Percentiles rank a stretch among this genome's conserved stretches.
Conservation (phyloP, 495 filamentous ascomycete genomes). For the Durotheca rogersii region DNA sequence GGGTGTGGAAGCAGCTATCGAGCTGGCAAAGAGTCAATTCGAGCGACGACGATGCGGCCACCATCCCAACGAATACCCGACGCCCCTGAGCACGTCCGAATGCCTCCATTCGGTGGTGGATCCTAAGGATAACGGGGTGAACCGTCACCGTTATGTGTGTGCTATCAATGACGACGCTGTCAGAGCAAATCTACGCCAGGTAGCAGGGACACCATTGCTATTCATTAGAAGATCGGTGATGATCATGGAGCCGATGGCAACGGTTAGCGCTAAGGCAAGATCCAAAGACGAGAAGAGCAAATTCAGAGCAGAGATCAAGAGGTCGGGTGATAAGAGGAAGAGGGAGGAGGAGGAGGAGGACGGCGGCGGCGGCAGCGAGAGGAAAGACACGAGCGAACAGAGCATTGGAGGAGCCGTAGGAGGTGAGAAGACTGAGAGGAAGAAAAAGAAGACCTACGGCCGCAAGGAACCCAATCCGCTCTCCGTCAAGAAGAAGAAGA, state of each 20-base stretch:
- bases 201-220: constrained; percentile 73
- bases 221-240: constrained; percentile 80
- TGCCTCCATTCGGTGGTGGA: constrained; percentile 80
- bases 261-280: constrained; percentile 57
- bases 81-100: constrained; percentile 70
- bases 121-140: constrained; percentile 65
- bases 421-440: constrained; percentile 47
- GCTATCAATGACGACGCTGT: constrained; percentile 69
- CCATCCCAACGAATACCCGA: constrained; percentile 66
- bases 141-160: constrained; percentile 89
- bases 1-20: constrained; percentile 59
- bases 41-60: constrained; percentile 90
- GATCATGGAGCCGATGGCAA: constrained; percentile 82
- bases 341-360: constrained; percentile 51
- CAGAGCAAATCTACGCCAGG: constrained; percentile 52
- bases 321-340: constrained; percentile 52
- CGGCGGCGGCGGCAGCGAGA: constrained; percentile 24
- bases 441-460: constrained; percentile 60
- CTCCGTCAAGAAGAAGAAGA: constrained; percentile 79
- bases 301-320: constrained; percentile 69
- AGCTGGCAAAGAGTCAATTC: constrained; percentile 63
- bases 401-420: constrained; percentile 15
- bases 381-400: constrained; percentile 27
- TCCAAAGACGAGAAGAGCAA: constrained; percentile 72
- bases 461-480: constrained; percentile 87